Conservation (phyloP, 148 eudicot species). For the Cornus controversa region DNA sequence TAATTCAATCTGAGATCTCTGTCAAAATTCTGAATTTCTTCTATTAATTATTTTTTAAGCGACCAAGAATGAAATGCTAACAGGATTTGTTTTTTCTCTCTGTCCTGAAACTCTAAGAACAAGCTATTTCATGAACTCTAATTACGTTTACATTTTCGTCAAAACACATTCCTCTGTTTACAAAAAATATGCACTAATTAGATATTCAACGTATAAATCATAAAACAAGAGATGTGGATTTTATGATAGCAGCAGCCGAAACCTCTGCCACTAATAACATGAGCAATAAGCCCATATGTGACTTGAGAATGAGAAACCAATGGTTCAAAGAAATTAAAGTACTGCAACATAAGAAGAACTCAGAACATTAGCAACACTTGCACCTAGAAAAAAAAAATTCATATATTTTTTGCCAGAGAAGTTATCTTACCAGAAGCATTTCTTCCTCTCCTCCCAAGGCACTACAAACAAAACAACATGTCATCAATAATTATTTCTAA, state of each 20-base stretch:
- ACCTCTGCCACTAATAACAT: not conserved
- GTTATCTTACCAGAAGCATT: conserved; percentile 51
- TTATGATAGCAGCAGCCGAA: not conserved
- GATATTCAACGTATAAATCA: not conserved
- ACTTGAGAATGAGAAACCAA: not conserved
- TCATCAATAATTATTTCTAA: conserved; percentile 4
- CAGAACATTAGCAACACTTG: not conserved
- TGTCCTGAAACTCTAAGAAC: not conserved
- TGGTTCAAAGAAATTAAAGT: not conserved
- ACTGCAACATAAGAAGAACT: not conserved
- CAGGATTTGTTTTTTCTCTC: not conserved
- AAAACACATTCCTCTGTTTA: not conserved
- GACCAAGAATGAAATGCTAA: not conserved
- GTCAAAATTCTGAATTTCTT: no score
- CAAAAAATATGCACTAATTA: not conserved
- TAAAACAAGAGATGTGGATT: not conserved
- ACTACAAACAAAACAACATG: conserved; percentile 60
- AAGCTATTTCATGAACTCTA: not conserved
- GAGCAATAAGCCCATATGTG: not conserved
- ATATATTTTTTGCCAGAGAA: not conserved
- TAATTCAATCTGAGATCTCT: no score
- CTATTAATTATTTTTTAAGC: not conserved
- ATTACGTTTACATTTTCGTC: not conserved
- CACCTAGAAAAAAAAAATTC: not conserved
- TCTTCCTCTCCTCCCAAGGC: conserved; percentile 79